Base-by-base conservation (phyloP, 805 yeast species). In the Naumovozyma dairenensis region DNA sequence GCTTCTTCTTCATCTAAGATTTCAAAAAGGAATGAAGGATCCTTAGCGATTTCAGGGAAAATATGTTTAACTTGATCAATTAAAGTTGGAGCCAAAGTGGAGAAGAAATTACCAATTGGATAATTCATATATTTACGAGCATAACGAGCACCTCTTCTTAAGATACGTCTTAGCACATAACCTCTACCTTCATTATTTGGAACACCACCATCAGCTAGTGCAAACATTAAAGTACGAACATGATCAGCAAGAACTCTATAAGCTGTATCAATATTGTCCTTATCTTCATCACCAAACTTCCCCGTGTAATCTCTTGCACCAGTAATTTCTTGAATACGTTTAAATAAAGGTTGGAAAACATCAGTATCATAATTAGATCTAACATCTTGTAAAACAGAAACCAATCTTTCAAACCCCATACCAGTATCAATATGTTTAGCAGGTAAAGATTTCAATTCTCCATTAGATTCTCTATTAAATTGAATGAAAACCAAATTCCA, bases 181-280 rank as follows among this genome's bases (percentile, higher is more conserved):
- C 99, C 99, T 66, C 98, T 80, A 51, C 99, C 99, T 57, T 92
- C 98, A 55, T 87, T 92, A 65, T 92, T 92, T 55, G 99, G 99
- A 37, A 92, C 96, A 55, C 98, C 99, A 53, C 99, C 99, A 60
- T 92, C 99, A 25, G 94, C 83, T 39, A 92, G 71, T 32, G 99
- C 96, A 61, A 92, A 84, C 2, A 95, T 84, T 57, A 92, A 71
- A 17, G 99, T 92, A 64, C 99, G 80, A 24, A 92, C 96, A 59
- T 92, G 99, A 64, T 92, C 99, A 36, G 98, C 98, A 48, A 92
- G 73, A 28, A 92, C 97, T 61, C 99, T 77, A 68, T 92, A 92
- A 34, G 98, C 97, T 28, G 96, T 92, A 57, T 92, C 99, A 44
- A 92, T 74, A 57, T 96, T 97, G 55, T 92, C 97, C 21, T 57